Conservation (phyloP, 2,329 filamentous ascomycete genomes). For the Fusarium beomiforme region DNA sequence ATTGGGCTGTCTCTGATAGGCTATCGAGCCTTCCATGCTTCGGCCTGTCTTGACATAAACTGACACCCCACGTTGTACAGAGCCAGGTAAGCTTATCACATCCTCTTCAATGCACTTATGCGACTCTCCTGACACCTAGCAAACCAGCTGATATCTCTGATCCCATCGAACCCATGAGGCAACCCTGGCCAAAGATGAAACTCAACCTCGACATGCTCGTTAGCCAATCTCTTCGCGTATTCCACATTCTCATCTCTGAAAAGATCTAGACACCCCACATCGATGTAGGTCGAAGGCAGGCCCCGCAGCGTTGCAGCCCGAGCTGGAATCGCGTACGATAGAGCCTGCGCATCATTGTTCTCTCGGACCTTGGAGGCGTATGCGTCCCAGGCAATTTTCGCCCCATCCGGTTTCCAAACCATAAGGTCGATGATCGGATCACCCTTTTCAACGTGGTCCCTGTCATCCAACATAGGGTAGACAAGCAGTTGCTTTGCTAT, state of each 20-base stretch:
- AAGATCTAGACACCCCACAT: constrained; percentile 52
- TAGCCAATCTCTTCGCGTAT: constrained; percentile 1
- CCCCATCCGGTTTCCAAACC: constrained; percentile 31
- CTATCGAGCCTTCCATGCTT: neutral
- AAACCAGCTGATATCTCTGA: constrained; percentile 12
- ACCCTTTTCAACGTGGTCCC: neutral
- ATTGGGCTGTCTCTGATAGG: neutral
- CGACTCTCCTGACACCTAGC: constrained; percentile 2
- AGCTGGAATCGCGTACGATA: constrained; percentile 39
- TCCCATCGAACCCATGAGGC: constrained; percentile 49
- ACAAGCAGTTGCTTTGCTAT: constrained; percentile 17
- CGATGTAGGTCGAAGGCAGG: constrained; percentile 52
- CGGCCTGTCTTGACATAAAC: neutral
- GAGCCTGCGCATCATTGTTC: neutral
- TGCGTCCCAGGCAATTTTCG: constrained; percentile 38
- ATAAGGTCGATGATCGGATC: constrained; percentile 15
- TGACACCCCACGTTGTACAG: neutral
- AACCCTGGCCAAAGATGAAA: constrained; percentile 54
- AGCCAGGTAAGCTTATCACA: neutral
- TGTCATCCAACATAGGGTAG: constrained; percentile 31
- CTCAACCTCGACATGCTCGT: constrained; percentile 43
- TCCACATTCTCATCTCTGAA: constrained; percentile 40
- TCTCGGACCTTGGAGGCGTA: constrained; percentile 8
- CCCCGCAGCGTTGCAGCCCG: constrained; percentile 36
- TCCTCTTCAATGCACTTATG: constrained; percentile 2